Evolutionary conservation across 805 yeast genomes (phyloP).

Genomic region (Monosporozyma servazzii): DNA sequence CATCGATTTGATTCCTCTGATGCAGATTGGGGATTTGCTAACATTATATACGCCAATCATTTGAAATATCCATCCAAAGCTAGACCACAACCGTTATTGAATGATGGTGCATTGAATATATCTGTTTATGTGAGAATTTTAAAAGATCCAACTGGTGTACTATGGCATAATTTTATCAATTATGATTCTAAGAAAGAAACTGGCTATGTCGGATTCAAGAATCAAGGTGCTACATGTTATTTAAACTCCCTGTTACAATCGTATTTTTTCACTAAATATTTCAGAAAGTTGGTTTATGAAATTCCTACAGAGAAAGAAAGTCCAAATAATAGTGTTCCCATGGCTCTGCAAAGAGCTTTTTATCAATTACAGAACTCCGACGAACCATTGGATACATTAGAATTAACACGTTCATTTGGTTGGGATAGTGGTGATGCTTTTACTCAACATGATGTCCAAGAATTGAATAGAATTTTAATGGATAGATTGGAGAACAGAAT

Average conservation of each 20-base stretch:
- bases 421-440: constrained; percentile 96
- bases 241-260: constrained; percentile 87
- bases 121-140: constrained; percentile 70
- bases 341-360: constrained; percentile 82
- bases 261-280: constrained; percentile 72
- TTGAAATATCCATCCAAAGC: constrained; percentile 34
- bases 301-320: constrained; percentile 68
- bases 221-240: constrained; percentile 98
- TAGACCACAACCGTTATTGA: constrained; percentile 35
- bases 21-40: constrained; percentile 94
- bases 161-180: constrained; percentile 82
- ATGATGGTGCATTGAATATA: constrained; percentile 52
- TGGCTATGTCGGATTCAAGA: constrained; percentile 85
- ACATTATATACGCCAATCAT: constrained; percentile 51
- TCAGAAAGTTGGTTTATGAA: constrained; percentile 77
- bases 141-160: constrained; percentile 85
- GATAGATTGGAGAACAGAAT: constrained; percentile 83
- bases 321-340: constrained; percentile 54
- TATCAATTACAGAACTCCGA: constrained; percentile 66
- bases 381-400: constrained; percentile 74
- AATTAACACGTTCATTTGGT: constrained; percentile 86
- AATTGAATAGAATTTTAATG: constrained; percentile 88
- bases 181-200: constrained; percentile 82
- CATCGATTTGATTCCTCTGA: constrained; percentile 72
- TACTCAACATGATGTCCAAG: constrained; percentile 97